A percentile compares a stretch with the other conserved stretches of the same genome.
phyloP scores from a whole-genome alignment of 257 asterid species.

The Pogostemon cablin region DNA sequence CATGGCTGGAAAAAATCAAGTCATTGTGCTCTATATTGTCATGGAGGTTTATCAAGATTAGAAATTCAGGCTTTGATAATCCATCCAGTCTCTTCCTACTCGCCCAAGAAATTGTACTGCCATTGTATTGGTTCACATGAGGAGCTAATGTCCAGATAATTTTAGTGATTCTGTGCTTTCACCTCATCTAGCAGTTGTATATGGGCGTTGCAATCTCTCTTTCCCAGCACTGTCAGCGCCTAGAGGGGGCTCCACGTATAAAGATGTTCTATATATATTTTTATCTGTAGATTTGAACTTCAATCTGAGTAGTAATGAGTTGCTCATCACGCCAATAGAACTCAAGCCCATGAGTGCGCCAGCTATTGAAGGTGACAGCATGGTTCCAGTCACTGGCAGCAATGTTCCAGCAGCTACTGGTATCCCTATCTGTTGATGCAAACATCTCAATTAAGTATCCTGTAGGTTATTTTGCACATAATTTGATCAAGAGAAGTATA shows the following conservation, averaged over 20 bases:
- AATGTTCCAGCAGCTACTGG: constrained; percentile 95
- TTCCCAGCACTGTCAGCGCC: constrained; percentile 38
- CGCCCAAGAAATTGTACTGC: not conserved
- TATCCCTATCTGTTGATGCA: constrained; percentile 68
- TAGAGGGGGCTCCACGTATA: constrained; percentile 45
- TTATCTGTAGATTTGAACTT: constrained; percentile 53
- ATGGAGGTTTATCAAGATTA: not conserved
- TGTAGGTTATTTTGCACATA: not conserved
- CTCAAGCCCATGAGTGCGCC: constrained; percentile 99
- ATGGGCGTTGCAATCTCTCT: constrained; percentile 46
- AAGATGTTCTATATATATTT: constrained; percentile 42
- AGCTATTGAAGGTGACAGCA: constrained; percentile 96
- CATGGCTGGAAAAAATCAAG: not conserved
- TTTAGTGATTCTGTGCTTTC: constrained; percentile 22
- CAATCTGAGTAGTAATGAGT: constrained; percentile 77
- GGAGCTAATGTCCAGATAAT: constrained; percentile 2
- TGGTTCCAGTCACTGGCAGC: constrained; percentile 85
- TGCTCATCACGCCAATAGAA: constrained; percentile 91
- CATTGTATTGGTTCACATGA: not conserved
- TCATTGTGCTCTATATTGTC: not conserved
- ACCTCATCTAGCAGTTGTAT: constrained; percentile 53
- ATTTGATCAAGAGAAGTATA: not conserved
- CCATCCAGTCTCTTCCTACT: constrained; percentile 10
- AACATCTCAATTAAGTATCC: not conserved
- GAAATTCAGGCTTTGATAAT: not conserved